These are phyloP conservation scores for Sabuloglossum arenarium DNA, from an alignment of 495 filamentous ascomycete genomes.

Conservation along the genomic window DNA sequence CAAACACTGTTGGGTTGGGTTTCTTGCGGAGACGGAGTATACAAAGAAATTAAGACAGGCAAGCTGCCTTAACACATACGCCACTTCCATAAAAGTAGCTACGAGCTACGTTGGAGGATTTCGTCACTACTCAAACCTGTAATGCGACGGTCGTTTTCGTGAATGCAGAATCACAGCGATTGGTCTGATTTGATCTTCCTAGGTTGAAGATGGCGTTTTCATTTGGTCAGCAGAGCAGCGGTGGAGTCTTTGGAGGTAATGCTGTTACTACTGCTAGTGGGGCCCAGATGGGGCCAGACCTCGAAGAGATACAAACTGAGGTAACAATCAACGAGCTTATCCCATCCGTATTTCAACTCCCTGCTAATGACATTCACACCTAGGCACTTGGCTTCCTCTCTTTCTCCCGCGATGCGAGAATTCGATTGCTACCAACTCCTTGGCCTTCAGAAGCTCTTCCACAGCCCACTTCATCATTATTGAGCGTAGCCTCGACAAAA, in stretches of 20 bases:
- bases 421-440: slow-evolving; percentile 55
- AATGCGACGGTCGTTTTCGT: background rate
- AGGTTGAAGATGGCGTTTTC: background rate
- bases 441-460: slow-evolving; percentile 60
- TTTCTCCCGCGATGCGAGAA: slow-evolving; percentile 56
- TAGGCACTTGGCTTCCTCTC: slow-evolving; percentile 70
- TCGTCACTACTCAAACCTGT: background rate
- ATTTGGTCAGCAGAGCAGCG: background rate
- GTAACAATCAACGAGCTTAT: slow-evolving; percentile 14
- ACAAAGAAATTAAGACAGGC: background rate
- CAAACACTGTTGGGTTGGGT: too few relatives aligned
- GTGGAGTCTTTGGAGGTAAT: slow-evolving; percentile 18
- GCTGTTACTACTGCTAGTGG: background rate
- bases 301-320: slow-evolving; percentile 39
- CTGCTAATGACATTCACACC: background rate
- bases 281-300: slow-evolving; percentile 29
- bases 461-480: slow-evolving; percentile 60
- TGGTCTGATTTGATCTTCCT: background rate
- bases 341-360: slow-evolving; percentile 7
- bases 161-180: background rate
- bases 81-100: background rate
- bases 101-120: background rate
- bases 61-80: too few relatives aligned
- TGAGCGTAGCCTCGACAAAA: slow-evolving; percentile 60
- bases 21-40: too few relatives aligned